phyloP scores from a whole-genome alignment of 192 early-diverging fungal genomes.

The Phycomyces blakesleeanus region DNA sequence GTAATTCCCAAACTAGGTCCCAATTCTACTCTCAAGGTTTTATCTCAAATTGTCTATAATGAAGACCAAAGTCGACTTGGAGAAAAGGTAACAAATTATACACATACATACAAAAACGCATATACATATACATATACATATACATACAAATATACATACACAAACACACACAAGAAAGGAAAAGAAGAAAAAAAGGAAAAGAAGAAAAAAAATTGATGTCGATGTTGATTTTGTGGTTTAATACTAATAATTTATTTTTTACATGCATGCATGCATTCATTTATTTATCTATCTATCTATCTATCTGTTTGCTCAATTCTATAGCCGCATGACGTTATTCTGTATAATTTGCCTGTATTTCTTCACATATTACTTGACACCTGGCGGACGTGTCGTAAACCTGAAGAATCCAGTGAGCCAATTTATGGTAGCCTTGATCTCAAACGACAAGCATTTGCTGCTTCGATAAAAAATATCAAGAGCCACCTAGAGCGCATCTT shows the following conservation, averaged over 20 bases:
- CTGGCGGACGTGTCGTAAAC: constrained; percentile 30
- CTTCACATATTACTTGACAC: constrained; percentile 47
- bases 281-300: no score
- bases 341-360: constrained; percentile 43
- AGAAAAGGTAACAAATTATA: constrained; percentile 4
- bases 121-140: no score
- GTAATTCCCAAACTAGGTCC: constrained; percentile 1
- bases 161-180: background rate
- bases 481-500: constrained; percentile 49
- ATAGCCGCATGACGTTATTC: constrained; percentile 47
- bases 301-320: no score
- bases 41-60: constrained; percentile 13
- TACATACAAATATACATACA: no score
- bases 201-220: no score
- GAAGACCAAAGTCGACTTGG: constrained; percentile 5
- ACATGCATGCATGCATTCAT: constrained; percentile 2
- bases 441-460: constrained; percentile 28
- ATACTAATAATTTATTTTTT: no score
- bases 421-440: background rate
- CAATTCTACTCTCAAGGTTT: constrained; percentile 2
- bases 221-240: no score
- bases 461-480: constrained; percentile 39
- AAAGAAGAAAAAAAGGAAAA: background rate
- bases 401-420: background rate
- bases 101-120: no score